Evolutionary conservation across 805 yeast genomes (phyloP).

Genomic region (Candida palmyrensis): DNA sequence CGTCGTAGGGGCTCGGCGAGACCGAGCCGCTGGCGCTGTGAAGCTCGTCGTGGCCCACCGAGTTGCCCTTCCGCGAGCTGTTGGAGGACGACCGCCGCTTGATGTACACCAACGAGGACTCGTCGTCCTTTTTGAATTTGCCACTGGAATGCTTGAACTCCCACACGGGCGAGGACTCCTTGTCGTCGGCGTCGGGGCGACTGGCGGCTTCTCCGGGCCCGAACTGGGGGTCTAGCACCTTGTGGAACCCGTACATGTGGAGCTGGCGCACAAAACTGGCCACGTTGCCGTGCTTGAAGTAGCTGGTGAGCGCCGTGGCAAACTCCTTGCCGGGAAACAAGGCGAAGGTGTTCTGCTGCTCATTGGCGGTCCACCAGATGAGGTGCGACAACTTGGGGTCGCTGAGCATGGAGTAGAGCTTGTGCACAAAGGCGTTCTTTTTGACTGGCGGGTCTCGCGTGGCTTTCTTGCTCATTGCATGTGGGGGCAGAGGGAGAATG

Average conservation of each 20-base stretch:
- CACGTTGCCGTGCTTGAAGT: constrained; percentile 91
- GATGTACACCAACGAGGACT: constrained; percentile 38
- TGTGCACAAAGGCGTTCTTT: constrained; percentile 56
- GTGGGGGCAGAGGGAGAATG: neutral
- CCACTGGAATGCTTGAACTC: constrained; percentile 53
- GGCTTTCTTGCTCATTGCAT: constrained; percentile 19
- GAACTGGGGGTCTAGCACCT: constrained; percentile 47
- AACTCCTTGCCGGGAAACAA: constrained; percentile 61
- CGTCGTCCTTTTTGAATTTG: constrained; percentile 45
- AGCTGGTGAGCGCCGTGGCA: constrained; percentile 56
- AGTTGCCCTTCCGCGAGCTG: constrained; percentile 13
- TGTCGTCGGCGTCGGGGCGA: constrained; percentile 2
- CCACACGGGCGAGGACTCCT: constrained; percentile 37
- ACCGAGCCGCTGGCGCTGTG: constrained; percentile 1
- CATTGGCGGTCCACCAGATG: constrained; percentile 42
- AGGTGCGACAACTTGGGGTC: constrained; percentile 29
- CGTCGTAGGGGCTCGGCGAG: neutral
- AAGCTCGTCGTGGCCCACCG: constrained; percentile 3
- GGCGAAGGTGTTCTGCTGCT: constrained; percentile 52
- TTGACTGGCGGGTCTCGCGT: constrained; percentile 28
- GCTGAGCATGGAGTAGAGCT: constrained; percentile 35
- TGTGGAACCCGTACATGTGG: constrained; percentile 96
- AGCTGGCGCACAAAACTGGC: constrained; percentile 90
- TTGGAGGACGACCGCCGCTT: constrained; percentile 44
- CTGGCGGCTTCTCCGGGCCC: constrained; percentile 6